Base-by-base conservation (phyloP, 495 filamentous ascomycete genomes). In the Opeltia flavorubescens region DNA sequence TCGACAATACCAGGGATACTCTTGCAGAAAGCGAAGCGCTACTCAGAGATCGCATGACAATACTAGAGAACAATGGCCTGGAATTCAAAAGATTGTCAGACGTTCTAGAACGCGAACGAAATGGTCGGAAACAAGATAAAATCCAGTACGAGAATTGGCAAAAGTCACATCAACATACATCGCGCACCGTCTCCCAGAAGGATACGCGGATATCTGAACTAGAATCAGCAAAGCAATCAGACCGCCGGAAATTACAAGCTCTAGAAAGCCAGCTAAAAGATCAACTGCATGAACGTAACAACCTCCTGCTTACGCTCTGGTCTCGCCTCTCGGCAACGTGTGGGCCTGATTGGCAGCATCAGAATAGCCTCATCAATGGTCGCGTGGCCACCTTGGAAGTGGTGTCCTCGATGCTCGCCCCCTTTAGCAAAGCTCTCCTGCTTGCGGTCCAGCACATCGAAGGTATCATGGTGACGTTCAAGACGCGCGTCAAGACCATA, bases 381-480 rank as follows among this genome's bases (percentile, higher is more conserved):
- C 83, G 89, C 44, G 66, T 89, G 5, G 84, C 86, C 0, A 83
- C 80, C 28, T 66, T 91, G 41, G 88, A 94, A 53, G 76, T 86
- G 35, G 79, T 95, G 45, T 65, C 70, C 27, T 76, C 84, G 57
- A 76, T 74, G 54, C 77, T 94, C 47, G 78, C 84, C 2, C 82
- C 79, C 9, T 96, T 95, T 64, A 82, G 76, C 62, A 85, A 89
- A 58, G 95, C 95, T 56, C 71, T 96, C 21, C 61, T 93, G 38
- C 74, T 79, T 4, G 89, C 89, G 6, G 75, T 95, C 50, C 95
- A 94, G 66, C 86, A 77, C 2, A 76, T 98, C 45, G 91, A 96
- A 64, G 68, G 70, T 25, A 77, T 93, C 49, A 67, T 98, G 38
- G 71, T 76, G n/a, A 73, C 74, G 28, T 95, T 95, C 71, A 84